phyloP scores from a whole-genome alignment of 306 rosid genomes.

The Alnus rubra region DNA sequence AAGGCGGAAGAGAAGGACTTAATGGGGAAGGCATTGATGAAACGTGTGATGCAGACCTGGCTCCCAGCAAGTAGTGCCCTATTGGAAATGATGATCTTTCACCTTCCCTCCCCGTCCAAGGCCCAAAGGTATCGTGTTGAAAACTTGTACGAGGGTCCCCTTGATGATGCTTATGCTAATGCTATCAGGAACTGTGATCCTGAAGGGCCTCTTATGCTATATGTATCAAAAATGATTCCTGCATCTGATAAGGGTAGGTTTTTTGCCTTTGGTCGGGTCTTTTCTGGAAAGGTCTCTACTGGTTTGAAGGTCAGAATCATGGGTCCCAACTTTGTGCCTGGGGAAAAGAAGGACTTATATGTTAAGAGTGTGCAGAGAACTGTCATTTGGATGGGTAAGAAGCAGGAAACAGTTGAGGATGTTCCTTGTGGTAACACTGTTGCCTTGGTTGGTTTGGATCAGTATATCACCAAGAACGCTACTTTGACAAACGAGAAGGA shows the following conservation, averaged over 20 bases:
- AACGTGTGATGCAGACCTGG: constrained; percentile 97
- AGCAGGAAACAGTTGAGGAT: constrained; percentile 86
- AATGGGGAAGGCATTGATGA: constrained; percentile 85
- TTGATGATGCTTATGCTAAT: constrained; percentile 72
- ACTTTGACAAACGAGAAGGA: constrained; percentile 93
- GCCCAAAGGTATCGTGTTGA: constrained; percentile 97
- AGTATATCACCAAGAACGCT: constrained; percentile 90
- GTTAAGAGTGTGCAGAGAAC: constrained; percentile 91
- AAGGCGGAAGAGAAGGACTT: constrained; percentile 81
- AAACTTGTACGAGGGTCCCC: constrained; percentile 94
- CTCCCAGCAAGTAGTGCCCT: constrained; percentile 80
- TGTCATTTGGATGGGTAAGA: constrained; percentile 99
- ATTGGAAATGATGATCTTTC: constrained; percentile 93
- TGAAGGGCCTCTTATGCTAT: constrained; percentile 92
- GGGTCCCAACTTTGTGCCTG: constrained; percentile 94
- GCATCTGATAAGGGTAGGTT: constrained; percentile 96
- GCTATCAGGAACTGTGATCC: constrained; percentile 89
- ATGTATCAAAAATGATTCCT: constrained; percentile 95
- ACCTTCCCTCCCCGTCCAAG: constrained; percentile 72
- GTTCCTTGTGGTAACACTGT: constrained; percentile 98
- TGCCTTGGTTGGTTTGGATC: constrained; percentile 89
- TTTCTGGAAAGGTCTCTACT: constrained; percentile 76
- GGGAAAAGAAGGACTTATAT: constrained; percentile 84
- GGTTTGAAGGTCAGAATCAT: constrained; percentile 95
- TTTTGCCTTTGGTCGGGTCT: constrained; percentile 92